Conservation (phyloP, 257 asterid species). For the Eucommia ulmoides region DNA sequence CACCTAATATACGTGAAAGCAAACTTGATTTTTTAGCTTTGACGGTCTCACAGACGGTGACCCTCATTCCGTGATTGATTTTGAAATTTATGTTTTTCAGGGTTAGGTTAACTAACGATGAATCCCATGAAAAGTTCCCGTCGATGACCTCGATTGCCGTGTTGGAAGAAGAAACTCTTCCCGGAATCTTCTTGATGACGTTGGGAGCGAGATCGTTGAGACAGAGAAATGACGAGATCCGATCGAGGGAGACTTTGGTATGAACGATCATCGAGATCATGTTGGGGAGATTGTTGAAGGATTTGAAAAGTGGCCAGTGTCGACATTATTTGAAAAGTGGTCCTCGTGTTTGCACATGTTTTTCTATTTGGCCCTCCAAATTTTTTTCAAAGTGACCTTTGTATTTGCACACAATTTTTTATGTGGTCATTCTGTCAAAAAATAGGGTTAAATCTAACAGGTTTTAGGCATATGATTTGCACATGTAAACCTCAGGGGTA, state of each 20-base stretch:
- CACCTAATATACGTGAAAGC: conserved; percentile 47
- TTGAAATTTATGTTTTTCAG: conserved; percentile 22
- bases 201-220: not conserved
- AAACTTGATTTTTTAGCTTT: conserved; percentile 49
- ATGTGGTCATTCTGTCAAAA: too few relatives aligned
- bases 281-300: conserved; percentile 42
- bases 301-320: conserved; percentile 48
- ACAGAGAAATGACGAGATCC: conserved; percentile 13
- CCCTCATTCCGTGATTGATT: conserved; percentile 39
- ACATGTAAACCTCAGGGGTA: too few relatives aligned
- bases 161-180: conserved; percentile 33
- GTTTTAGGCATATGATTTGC: too few relatives aligned
- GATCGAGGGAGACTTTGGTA: conserved; percentile 44
- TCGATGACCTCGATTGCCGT: conserved; percentile 30
- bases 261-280: conserved; percentile 42
- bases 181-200: conserved; percentile 10
- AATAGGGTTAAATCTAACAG: too few relatives aligned
- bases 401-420: too few relatives aligned
- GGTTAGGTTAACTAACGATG: conserved; percentile 16
- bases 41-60: conserved; percentile 45
- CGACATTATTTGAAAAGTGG: conserved; percentile 40
- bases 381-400: too few relatives aligned
- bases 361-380: too few relatives aligned
- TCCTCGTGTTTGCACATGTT: too few relatives aligned
- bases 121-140: conserved; percentile 43